phyloP scores from a whole-genome alignment of 495 filamentous ascomycete genomes.

The Hamigera avellanea region DNA sequence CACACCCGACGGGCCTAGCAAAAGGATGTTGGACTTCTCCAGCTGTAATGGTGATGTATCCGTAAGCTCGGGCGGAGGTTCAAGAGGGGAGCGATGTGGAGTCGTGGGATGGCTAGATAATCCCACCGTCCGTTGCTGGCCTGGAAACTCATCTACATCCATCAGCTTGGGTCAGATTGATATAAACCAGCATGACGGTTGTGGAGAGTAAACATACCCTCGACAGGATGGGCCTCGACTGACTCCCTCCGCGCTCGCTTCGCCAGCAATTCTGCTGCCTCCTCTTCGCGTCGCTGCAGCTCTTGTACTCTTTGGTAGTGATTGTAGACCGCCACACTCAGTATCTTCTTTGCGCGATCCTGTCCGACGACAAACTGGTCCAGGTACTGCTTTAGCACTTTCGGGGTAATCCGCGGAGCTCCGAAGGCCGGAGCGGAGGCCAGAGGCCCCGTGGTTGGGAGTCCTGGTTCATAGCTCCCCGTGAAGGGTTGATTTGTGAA shows the following conservation, averaged over 20 bases:
- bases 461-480: slow-evolving; percentile 61
- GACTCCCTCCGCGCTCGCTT: slow-evolving; percentile 38
- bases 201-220: slow-evolving; percentile 32
- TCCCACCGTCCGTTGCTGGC: slow-evolving; percentile 51
- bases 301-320: slow-evolving; percentile 87
- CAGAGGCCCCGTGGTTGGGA: slow-evolving; percentile 47
- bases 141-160: slow-evolving; percentile 64
- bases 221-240: slow-evolving; percentile 37
- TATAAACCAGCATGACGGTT: background rate
- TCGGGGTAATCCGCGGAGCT: slow-evolving; percentile 66
- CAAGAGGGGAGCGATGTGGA: slow-evolving; percentile 12
- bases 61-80: slow-evolving; percentile 31
- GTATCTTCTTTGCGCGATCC: slow-evolving; percentile 87
- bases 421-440: slow-evolving; percentile 48
- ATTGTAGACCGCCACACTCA: slow-evolving; percentile 92
- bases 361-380: slow-evolving; percentile 96
- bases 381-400: slow-evolving; percentile 74
- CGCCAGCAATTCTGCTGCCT: slow-evolving; percentile 51
- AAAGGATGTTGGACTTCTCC: slow-evolving; percentile 91
- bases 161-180: slow-evolving; percentile 1
- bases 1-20: slow-evolving; percentile 89
- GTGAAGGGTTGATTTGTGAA: slow-evolving; percentile 58
- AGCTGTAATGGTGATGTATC: slow-evolving; percentile 59
- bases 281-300: slow-evolving; percentile 61
- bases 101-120: slow-evolving; percentile 16